Percentiles rank a stretch among this genome's conserved stretches.
These are phyloP conservation scores for Sparassis latifolia DNA, from an alignment of 1,284 basidiomycete genomes.

Conservation along the genomic window DNA sequence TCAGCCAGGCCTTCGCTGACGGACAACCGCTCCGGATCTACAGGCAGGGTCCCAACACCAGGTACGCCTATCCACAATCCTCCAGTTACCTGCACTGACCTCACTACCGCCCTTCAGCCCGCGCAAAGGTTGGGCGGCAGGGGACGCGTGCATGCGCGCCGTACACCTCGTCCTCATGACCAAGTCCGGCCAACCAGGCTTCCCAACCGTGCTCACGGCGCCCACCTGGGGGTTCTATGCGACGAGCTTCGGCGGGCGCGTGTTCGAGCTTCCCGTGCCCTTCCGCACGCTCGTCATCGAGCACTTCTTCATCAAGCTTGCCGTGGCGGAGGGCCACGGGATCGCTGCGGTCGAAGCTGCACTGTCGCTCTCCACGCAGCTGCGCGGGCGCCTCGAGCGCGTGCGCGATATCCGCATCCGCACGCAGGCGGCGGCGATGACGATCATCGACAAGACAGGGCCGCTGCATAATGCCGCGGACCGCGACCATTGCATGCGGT, in stretches of 20 bases:
- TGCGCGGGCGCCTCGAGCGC: slow-evolving; percentile 2
- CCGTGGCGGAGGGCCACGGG: slow-evolving; percentile 7
- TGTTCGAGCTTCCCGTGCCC: slow-evolving; percentile 3
- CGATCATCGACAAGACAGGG: slow-evolving; percentile 8
- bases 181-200: slow-evolving; percentile 7
- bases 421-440: slow-evolving; percentile 6
- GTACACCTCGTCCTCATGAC: slow-evolving; percentile 9
- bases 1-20: slow-evolving; percentile 8
- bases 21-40: slow-evolving; percentile 7
- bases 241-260: slow-evolving; percentile 2
- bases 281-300: slow-evolving; percentile 4
- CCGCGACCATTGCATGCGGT: slow-evolving; percentile 11
- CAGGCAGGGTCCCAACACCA: slow-evolving; percentile 7
- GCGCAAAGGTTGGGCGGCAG: slow-evolving; percentile 8
- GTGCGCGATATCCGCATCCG: slow-evolving; percentile 9
- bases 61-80: neutral
- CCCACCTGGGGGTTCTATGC: slow-evolving; percentile 9
- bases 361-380: slow-evolving; percentile 2
- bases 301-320: slow-evolving; percentile 8
- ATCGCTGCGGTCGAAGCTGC: slow-evolving; percentile 7
- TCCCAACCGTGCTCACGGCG: slow-evolving; percentile 7
- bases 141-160: slow-evolving; percentile 10
- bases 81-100: neutral
- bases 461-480: slow-evolving; percentile 9
- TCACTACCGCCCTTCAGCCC: neutral